Evolutionary conservation across 2,329 filamentous ascomycete genomes (phyloP).

Genomic region (Chrysoporthe cubensis): DNA sequence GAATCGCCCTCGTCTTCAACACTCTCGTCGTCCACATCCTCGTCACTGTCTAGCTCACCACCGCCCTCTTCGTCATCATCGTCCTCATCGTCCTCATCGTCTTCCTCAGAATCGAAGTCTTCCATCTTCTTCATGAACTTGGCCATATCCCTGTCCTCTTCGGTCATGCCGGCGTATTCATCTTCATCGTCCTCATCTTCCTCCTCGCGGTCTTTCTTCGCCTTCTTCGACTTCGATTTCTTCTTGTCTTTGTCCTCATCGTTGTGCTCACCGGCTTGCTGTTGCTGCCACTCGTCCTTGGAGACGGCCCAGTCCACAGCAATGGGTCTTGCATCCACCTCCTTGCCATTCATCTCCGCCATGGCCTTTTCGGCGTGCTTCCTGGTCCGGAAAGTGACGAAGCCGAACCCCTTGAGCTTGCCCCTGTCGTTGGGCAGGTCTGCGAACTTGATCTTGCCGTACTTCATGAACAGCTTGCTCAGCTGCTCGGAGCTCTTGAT

Average conservation of each 20-base stretch:
- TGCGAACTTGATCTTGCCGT: constrained; percentile 87
- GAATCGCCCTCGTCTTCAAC: constrained; percentile 51
- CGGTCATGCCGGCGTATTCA: constrained; percentile 40
- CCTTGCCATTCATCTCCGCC: constrained; percentile 83
- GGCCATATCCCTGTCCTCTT: constrained; percentile 47
- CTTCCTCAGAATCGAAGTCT: constrained; percentile 62
- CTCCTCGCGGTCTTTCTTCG: constrained; percentile 43
- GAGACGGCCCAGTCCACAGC: constrained; percentile 98
- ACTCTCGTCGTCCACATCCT: constrained; percentile 48
- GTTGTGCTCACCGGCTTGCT: constrained; percentile 50
- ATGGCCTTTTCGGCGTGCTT: constrained; percentile 93
- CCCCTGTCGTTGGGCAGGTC: constrained; percentile 80
- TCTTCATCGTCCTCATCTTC: constrained; percentile 37
- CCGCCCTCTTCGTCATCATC: constrained; percentile 42
- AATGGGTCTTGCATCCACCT: constrained; percentile 82
- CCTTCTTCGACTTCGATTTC: constrained; percentile 36
- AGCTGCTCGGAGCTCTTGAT: constrained; percentile 87
- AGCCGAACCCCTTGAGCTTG: constrained; percentile 86
- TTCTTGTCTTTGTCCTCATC: constrained; percentile 42
- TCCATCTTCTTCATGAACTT: constrained; percentile 63
- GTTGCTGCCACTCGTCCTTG: constrained; percentile 80
- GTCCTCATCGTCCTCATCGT: constrained; percentile 46
- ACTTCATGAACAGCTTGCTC: constrained; percentile 77
- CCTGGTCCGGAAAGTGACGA: constrained; percentile 83
- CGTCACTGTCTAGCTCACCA: constrained; percentile 44